Percentiles rank a stretch among this genome's conserved stretches.
Conservation (phyloP, 2,329 filamentous ascomycete genomes). For the Blastomyces parvus region DNA sequence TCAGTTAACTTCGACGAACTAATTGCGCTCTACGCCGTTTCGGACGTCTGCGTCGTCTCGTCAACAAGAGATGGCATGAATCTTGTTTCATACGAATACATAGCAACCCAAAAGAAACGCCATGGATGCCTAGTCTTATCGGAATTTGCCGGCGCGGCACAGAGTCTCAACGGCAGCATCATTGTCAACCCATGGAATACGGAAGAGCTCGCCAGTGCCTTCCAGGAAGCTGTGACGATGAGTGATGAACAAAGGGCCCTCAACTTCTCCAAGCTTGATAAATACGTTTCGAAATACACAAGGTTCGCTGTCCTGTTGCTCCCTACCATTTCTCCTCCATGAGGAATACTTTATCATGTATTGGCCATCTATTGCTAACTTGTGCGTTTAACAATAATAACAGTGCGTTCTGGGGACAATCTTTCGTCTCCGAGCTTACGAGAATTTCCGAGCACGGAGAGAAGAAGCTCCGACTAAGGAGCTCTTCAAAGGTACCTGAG, state of each 20-base stretch:
- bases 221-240: constrained; percentile 97
- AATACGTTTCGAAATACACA: constrained; percentile 96
- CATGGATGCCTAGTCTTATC: constrained; percentile 92
- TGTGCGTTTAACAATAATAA: constrained; percentile 17
- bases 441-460: constrained; percentile 47
- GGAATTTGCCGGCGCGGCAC: constrained; percentile 91
- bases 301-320: constrained; percentile 41
- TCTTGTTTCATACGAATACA: constrained; percentile 95
- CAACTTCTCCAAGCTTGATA: constrained; percentile 85
- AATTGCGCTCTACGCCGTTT: constrained; percentile 83
- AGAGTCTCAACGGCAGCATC: constrained; percentile 83
- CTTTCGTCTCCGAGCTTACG: constrained; percentile 75
- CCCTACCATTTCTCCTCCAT: not conserved
- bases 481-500: not conserved
- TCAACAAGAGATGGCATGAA: constrained; percentile 99
- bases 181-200: constrained; percentile 99
- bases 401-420: constrained; percentile 89
- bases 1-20: constrained; percentile 92
- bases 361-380: constrained; percentile 1
- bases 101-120: constrained; percentile 80
- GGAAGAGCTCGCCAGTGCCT: constrained; percentile 83
- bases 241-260: constrained; percentile 72
- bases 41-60: constrained; percentile 83
- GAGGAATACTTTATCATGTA: not conserved
- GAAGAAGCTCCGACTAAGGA: constrained; percentile 38